Base-by-base conservation (phyloP, 2,329 filamentous ascomycete species). In the Aureobasidium subglaciale region DNA sequence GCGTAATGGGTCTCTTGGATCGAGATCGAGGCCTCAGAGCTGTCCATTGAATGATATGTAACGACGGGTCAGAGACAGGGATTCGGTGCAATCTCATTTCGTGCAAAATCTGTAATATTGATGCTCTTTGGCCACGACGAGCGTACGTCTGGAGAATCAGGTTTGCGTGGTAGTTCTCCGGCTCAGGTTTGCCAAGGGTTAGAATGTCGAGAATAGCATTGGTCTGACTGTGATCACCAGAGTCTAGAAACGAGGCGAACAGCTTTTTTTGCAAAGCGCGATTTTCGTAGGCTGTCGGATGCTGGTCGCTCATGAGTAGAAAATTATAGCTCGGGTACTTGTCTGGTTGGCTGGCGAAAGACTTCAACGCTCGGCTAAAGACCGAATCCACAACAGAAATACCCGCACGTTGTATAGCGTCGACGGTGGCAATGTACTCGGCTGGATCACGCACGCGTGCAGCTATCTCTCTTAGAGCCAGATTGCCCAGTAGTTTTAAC, bases 381-480 rank as follows among this genome's bases (percentile, higher is more conserved):
- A 80, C 77, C 4, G 81, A 84, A 5, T 77, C 70, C 4, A 80
- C 77, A 25, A 89, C 73, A 0, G 75, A 73, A 27, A 96, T 87
- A 0, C 82, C 83, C 5, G 81, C 73, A 50, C 76, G 71, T 58
- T 79, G 74, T 3, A 96, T 74, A 54, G 82, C 77, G 24, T 76
- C 67, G 24, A 95, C 77, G 29, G 82, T 81, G 1, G 73, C 67
- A 22, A 75, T 64, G n/a, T 93, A 73, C 6, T 76, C 78, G 29
- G 77, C 71, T 0, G 82, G 68, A 9, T 78, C 78, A 1, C 73
- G 68, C 52, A 87, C 81, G 63, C 88, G 79, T 10, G 86, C 69
- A 3, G 85, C 88, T 68, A 96, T 82, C 42, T 91, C 85, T 60
- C 90, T 86, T 18, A 96, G 68, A 4, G 89, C 87, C 16, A 86